Base-by-base conservation (phyloP, 495 filamentous ascomycete species). In the Penicillium turbatum region DNA sequence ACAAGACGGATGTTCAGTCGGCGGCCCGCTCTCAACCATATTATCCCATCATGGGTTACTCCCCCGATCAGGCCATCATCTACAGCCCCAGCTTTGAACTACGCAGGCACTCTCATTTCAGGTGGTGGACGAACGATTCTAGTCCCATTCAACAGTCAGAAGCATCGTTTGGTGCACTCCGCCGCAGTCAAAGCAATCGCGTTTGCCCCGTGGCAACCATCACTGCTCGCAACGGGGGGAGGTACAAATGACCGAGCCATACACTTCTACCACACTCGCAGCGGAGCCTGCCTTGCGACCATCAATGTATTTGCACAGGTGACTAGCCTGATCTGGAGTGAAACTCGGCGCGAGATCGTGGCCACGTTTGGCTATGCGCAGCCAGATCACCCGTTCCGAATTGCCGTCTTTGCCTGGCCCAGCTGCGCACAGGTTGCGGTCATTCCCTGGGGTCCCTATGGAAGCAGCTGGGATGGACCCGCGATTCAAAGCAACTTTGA, bases 151-250 rank as follows among this genome's bases (percentile, higher is more conserved):
- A 84, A 84, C 34, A 73, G 78, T 24, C 84, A 88, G 60, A 87
- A 83, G 56, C 83, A 95, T 63, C 79, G 78, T 31, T 89, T 93
- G 79, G 34, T 72, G 7, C 90, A 97, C 69, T 81, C 85, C 12
- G 92, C 93, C 1, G 93, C 93, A 8, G 88, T 97, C 60, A 98
- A 98, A 69, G 93, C 93, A 19, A 92, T 97, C 55, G 93, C 93
- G 9, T 97, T 97, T 71, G 96, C 93, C 38, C 93, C 93, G 5
- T 97, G 92, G 92, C 89, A 91, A 51, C 81, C 85, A 29, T 87
- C 87, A 15, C 75, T 98, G 1, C 73, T 98, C 42, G 93, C 93
- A 26, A 95, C 92, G 7, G 93, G 93, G 1, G 93, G 93, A 26
- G 93, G 93, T 16, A 87, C 86, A 43, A 96, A 96, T 63, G 92